phyloP scores from a whole-genome alignment of 208 protist genomes.

The Crithidia bombi region DNA sequence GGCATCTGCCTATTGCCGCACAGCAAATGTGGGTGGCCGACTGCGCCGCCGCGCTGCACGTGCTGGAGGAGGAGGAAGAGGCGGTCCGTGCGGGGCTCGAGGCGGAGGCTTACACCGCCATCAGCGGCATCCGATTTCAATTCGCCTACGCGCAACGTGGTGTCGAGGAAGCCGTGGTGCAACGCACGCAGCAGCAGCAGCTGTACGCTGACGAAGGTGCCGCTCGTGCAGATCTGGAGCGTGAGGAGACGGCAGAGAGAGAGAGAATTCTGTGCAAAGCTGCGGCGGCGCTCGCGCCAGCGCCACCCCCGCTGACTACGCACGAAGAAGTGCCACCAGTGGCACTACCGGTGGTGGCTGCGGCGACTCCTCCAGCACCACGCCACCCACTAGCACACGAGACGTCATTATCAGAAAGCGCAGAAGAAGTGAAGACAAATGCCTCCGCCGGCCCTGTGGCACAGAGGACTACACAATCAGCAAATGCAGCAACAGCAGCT shows the following conservation, averaged over 20 bases:
- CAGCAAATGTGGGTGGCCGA: conserved; percentile 18
- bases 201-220: conserved; percentile 36
- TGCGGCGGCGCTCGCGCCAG: conserved; percentile 3
- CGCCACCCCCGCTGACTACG: conserved; percentile 17
- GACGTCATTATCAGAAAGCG: neutral
- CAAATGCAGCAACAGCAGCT: too few species aligned
- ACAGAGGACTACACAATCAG: too few species aligned
- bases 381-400: neutral
- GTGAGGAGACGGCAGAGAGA: neutral
- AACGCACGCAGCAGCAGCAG: conserved; percentile 20
- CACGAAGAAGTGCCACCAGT: neutral
- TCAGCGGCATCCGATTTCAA: conserved; percentile 51
- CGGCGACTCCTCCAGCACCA: neutral
- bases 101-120: conserved; percentile 52
- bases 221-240: conserved; percentile 14
- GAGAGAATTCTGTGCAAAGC: neutral
- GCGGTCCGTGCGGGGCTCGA: conserved; percentile 44
- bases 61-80: conserved; percentile 56
- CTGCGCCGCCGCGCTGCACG: conserved; percentile 22
- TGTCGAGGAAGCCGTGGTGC: conserved; percentile 16
- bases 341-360: neutral
- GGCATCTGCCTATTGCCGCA: conserved; percentile 17
- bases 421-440: too few species aligned
- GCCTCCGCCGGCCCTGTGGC: too few species aligned
- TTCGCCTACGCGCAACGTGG: conserved; percentile 20